phyloP scores from a whole-genome alignment of 1,284 basidiomycete species.

The Fistulina hepatica region DNA sequence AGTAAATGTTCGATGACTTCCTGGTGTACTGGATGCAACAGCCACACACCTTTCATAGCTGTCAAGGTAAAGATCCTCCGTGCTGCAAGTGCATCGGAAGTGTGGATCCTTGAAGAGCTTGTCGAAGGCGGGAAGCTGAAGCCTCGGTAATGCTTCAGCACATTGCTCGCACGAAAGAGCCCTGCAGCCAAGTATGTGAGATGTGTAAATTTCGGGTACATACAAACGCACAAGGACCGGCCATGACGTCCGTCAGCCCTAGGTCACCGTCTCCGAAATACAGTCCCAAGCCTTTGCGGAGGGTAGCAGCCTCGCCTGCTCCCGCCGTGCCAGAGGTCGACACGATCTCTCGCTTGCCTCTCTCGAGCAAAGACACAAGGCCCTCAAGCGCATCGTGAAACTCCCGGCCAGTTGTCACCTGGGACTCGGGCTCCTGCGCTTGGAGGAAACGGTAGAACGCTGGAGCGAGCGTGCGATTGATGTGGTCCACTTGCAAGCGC shows the following conservation, averaged over 20 bases:
- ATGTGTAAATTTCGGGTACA: neutral
- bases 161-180: conserved; percentile 56
- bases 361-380: conserved; percentile 48
- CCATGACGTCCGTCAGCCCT: conserved; percentile 60
- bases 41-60: conserved; percentile 55
- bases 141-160: conserved; percentile 58
- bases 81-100: conserved; percentile 62
- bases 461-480: conserved; percentile 56
- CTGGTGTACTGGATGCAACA: neutral
- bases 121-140: conserved; percentile 40
- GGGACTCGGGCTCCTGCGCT: conserved; percentile 51
- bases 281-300: conserved; percentile 32
- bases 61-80: conserved; percentile 62
- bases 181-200: conserved; percentile 27
- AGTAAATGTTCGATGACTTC: conserved; percentile 1
- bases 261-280: conserved; percentile 51
- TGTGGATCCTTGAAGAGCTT: conserved; percentile 51
- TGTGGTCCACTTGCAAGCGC: conserved; percentile 58
- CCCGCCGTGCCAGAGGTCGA: conserved; percentile 25
- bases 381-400: conserved; percentile 43
- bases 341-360: conserved; percentile 39
- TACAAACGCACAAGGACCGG: conserved; percentile 55
- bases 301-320: conserved; percentile 25
- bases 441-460: conserved; percentile 74
- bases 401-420: conserved; percentile 46